Conservation (phyloP, 495 filamentous ascomycete species). For the Tuber melanosporum region DNA sequence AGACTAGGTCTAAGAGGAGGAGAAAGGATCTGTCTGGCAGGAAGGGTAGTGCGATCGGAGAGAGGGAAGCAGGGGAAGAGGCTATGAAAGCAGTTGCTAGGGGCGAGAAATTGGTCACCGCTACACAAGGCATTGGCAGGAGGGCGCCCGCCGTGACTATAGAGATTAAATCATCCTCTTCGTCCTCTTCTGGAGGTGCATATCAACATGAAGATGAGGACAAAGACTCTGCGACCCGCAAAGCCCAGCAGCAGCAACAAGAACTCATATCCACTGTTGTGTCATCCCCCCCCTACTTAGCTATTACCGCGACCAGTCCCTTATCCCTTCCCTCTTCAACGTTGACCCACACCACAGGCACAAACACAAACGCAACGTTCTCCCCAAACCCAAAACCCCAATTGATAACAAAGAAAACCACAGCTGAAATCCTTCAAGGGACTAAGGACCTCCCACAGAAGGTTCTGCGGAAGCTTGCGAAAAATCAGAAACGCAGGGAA, state of each 20-base stretch:
- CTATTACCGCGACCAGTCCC: not conserved
- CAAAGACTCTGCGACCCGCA: conserved; percentile 29
- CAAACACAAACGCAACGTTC: not conserved
- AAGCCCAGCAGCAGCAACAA: conserved; percentile 7
- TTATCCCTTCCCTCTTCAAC: not conserved
- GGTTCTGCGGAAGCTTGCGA: not conserved
- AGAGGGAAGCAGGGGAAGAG: conserved; percentile 4
- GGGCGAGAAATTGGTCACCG: conserved; percentile 11
- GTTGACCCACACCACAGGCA: not conserved
- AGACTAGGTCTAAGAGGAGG: conserved; percentile 15
- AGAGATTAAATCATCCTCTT: not conserved
- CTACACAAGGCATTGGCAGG: conserved; percentile 2
- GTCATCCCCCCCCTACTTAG: not conserved
- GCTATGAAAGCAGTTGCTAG: conserved; percentile 1
- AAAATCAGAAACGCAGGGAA: not conserved
- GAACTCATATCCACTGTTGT: not conserved
- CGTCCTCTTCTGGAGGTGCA: conserved; percentile 1
- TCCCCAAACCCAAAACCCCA: not conserved
- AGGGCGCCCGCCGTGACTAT: not conserved
- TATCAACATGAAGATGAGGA: conserved; percentile 16
- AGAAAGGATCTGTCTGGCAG: not conserved
- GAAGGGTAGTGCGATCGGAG: conserved; percentile 10
- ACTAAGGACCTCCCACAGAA: not conserved
- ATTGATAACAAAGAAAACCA: not conserved
- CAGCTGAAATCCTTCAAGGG: not conserved